Conservation (phyloP, 2,329 filamentous ascomycete genomes). For the Colletotrichum lupini region DNA sequence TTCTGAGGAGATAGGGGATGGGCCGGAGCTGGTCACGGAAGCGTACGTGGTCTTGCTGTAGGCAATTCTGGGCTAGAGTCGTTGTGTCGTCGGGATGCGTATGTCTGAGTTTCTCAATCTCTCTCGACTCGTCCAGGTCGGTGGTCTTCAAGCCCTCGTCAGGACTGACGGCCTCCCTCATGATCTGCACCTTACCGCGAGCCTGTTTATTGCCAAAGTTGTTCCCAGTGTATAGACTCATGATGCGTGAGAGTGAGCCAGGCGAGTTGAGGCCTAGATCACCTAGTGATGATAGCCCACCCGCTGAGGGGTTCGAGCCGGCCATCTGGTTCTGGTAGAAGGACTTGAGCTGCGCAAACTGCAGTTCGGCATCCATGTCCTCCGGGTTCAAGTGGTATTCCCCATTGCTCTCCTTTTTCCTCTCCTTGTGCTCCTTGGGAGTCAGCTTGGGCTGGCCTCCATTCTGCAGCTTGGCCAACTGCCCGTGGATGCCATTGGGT, state of each 20-base stretch:
- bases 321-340: slow-evolving; percentile 87
- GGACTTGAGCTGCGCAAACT: slow-evolving; percentile 78
- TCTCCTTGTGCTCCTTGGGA: slow-evolving; percentile 61
- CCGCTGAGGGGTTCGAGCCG: slow-evolving; percentile 65
- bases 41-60: slow-evolving; percentile 63
- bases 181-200: slow-evolving; percentile 69
- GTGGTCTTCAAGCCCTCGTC: slow-evolving; percentile 78
- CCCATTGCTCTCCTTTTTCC: slow-evolving; percentile 62
- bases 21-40: slow-evolving; percentile 84
- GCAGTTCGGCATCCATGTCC: slow-evolving; percentile 71
- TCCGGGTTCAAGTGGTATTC: slow-evolving; percentile 53
- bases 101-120: slow-evolving; percentile 68
- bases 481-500: slow-evolving; percentile 84
- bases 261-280: slow-evolving; percentile 78
- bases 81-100: slow-evolving; percentile 74
- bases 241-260: slow-evolving; percentile 85
- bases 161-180: slow-evolving; percentile 80
- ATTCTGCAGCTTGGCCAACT: slow-evolving; percentile 78
- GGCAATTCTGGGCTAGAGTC: slow-evolving; percentile 59
- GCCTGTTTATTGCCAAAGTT: slow-evolving; percentile 73
- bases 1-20: slow-evolving; percentile 83
- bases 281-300: slow-evolving; percentile 56
- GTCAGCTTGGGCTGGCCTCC: slow-evolving; percentile 64
- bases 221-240: slow-evolving; percentile 85
- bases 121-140: slow-evolving; percentile 69